Evolutionary conservation across 768 basidiomycete genomes (phyloP), one percentile per base, ranked within the genome.

Genomic region (Pisolithus sp.): DNA sequence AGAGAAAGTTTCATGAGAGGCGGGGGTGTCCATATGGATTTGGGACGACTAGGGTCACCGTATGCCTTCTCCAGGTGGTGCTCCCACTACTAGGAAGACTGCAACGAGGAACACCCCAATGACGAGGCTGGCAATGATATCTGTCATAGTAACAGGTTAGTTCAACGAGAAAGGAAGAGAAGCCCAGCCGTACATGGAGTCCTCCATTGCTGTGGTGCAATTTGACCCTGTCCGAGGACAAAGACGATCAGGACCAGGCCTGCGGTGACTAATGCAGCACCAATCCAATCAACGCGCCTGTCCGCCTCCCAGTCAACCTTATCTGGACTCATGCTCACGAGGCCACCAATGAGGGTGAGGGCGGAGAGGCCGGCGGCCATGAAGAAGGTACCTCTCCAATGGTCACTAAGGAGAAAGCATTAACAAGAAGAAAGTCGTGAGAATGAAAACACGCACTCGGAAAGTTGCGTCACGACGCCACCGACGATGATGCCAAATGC

Each of bases 181-280:
- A 24, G 17, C 0, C 4, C 34, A 15, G 61, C 56, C 79, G 52
- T 56, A 83, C 81, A 80, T 5, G 70, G 57, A 4, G 83, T 83
- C 9, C 63, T 68, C 86, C 86, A 91, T 8, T 79, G 77, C 4
- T 79, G 43, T 0, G 77, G 72, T 4, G 81, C 84, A 17, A 74
- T 68, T n/a, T 74, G 74, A 6, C 81, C 87, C 55, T 87, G 79
- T 45, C 83, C 80, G 4, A 93, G 76, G 0, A 83, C 82, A 58
- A 90, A 92, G 7, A 85, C 74, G 54, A 93, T 73, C 0, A 92
- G 67, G 1, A 85, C 77, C 30, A 92, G 68, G 0, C 86, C 88
- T 0, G 71, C 63, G 0, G 87, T 89, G 49, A 81, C 68, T 13
- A 92, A 64, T 15, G 75, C 64, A 0, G 84, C 85, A 3, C 91